Percentiles rank a stretch among this genome's conserved stretches.
Evolutionary conservation across 345 rosid genomes (phyloP).

Genomic region (Populus simonii): DNA sequence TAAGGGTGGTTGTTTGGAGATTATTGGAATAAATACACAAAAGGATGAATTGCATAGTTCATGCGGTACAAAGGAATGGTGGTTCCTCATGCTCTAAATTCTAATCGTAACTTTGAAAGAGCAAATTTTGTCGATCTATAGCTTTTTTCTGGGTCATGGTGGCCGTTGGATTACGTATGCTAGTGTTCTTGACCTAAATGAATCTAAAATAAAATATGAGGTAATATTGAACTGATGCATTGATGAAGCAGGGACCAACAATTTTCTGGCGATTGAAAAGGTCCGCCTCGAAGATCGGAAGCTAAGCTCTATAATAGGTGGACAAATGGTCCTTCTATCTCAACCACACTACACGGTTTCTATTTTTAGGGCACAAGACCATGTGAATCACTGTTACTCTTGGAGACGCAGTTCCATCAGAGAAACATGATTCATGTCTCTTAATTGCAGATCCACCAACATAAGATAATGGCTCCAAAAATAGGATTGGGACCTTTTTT

Average conservation of each 20-base stretch:
- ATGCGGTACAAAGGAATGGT: background rate
- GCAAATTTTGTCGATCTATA: background rate
- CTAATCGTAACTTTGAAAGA: background rate
- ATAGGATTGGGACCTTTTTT: too few species aligned
- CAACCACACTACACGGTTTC: background rate
- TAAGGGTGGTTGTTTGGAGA: too few species aligned
- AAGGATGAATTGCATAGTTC: background rate
- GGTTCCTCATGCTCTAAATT: too few species aligned
- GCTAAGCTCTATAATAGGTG: background rate
- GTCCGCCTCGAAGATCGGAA: background rate
- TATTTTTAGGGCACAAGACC: background rate
- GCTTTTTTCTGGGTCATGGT: background rate
- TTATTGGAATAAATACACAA: too few species aligned
- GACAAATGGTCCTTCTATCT: background rate
- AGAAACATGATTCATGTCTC: too few species aligned
- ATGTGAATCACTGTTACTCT: background rate
- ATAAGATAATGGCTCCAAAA: too few species aligned
- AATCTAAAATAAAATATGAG: too few species aligned
- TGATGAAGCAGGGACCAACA: background rate
- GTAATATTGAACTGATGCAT: background rate
- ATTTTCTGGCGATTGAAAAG: background rate
- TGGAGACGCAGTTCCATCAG: background rate
- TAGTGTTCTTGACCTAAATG: background rate
- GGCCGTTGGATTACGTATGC: background rate
- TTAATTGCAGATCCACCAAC: too few species aligned